Evolutionary conservation across 441 rosid species (phyloP).

Genomic region (Sinapis alba): DNA sequence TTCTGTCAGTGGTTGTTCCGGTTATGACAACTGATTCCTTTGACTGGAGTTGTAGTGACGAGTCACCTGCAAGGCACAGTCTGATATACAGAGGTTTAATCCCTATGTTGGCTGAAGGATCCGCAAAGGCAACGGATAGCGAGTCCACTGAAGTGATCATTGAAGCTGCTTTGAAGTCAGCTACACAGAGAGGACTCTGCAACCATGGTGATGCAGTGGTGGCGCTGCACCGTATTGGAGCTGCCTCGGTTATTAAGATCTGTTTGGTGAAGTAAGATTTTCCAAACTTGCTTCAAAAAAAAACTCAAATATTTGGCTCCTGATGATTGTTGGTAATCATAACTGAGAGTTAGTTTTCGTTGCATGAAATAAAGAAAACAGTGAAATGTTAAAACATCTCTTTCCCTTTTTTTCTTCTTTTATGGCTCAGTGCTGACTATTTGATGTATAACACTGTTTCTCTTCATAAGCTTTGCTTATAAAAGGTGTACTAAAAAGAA

Average conservation of each 20-base stretch:
- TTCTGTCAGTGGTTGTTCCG: neutral
- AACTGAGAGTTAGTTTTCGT: slow-evolving; percentile 25
- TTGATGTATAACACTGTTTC: slow-evolving; percentile 13
- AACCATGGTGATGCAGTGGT: neutral
- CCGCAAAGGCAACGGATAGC: neutral
- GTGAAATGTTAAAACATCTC: slow-evolving; percentile 15
- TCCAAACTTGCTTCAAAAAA: neutral
- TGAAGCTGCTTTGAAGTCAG: neutral
- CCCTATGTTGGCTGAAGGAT: neutral
- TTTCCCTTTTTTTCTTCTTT: neutral
- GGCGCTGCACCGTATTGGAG: neutral
- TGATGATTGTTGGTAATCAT: slow-evolving; percentile 37
- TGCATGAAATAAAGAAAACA: slow-evolving; percentile 32
- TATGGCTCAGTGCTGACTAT: slow-evolving; percentile 15
- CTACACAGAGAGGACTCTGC: neutral
- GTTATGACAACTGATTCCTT: neutral
- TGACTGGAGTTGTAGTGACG: neutral
- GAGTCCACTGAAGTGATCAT: neutral
- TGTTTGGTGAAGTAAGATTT: neutral
- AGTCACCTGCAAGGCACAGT: neutral
- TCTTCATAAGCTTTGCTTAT: slow-evolving; percentile 28
- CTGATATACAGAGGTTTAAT: neutral
- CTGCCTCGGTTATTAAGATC: neutral
- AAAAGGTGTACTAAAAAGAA: neutral
- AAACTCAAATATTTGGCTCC: neutral